Percentiles rank a stretch among this genome's conserved stretches.
These are phyloP conservation scores for Metschnikowia anglica DNA, from an alignment of 805 yeast genomes.

Conservation along the genomic window DNA sequence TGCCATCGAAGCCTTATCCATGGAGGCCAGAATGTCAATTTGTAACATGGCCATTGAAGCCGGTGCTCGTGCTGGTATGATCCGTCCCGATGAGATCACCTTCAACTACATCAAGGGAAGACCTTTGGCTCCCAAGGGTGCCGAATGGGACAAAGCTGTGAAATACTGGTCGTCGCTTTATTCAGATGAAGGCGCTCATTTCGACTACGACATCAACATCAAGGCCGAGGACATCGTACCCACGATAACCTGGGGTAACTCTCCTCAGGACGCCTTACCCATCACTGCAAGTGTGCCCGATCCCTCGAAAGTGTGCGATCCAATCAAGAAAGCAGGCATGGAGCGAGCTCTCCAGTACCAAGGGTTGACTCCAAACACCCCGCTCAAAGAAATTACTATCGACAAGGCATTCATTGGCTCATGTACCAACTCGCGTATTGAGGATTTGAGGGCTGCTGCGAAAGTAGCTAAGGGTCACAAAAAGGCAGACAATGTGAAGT, in stretches of 20 bases:
- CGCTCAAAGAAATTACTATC: conserved; percentile 67
- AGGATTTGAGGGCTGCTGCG: conserved; percentile 95
- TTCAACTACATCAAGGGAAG: conserved; percentile 88
- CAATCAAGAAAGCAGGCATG: conserved; percentile 77
- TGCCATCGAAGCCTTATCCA: conserved; percentile 83
- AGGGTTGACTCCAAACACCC: conserved; percentile 85
- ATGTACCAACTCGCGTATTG: conserved; percentile 96
- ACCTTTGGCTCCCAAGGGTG: conserved; percentile 93
- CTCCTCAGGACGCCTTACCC: conserved; percentile 98
- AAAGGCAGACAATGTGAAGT: conserved; percentile 75
- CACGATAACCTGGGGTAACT: conserved; percentile 98
- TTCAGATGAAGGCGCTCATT: conserved; percentile 86
- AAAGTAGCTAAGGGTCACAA: conserved; percentile 86
- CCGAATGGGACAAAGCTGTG: conserved; percentile 92
- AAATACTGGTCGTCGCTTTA: conserved; percentile 85
- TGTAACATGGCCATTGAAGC: conserved; percentile 99
- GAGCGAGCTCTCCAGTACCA: conserved; percentile 89
- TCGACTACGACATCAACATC: conserved; percentile 80
- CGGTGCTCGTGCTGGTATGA: conserved; percentile 99
- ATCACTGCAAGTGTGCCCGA: conserved; percentile 90
- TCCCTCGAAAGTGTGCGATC: conserved; percentile 70
- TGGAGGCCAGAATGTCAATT: conserved; percentile 99
- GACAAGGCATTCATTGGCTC: conserved; percentile 98
- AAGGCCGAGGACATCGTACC: conserved; percentile 86
- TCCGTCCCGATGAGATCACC: conserved; percentile 89